Evolutionary conservation across 192 early-diverging fungal genomes (phyloP), one percentile per base, ranked within the genome.

Genomic region (Linnemannia elongata): DNA sequence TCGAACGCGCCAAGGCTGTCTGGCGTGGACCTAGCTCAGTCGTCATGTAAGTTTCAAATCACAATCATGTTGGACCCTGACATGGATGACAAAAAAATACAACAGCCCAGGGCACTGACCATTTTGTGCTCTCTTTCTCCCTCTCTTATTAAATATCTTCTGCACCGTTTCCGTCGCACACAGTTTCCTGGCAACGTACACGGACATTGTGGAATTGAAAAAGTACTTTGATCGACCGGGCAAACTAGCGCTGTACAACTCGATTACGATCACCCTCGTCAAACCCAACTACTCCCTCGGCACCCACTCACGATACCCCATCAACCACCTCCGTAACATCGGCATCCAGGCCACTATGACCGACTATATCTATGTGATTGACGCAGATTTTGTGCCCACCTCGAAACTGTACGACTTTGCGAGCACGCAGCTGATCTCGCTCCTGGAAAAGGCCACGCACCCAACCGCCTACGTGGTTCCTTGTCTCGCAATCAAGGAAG

Each of bases 301-400:
- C 20, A 76, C 77, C 1, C 88, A 88, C 57, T 74, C 81, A 10
- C 79, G 88, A 33, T 92, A 92, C 68, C 92, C 92, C 13, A 92
- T 92, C 66, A 92, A 92, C 63, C 85, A 89, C 38, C 76, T 92
- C 15, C 75, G 92, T 13, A 92, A 92, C 38, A 69, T 92, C 30
- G 92, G 88, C 47, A 88, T 90, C 41, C 68, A 69, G 15, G 79
- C 88, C 15, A 60, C 90, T 6, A 55, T 49, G 3, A 90, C 92
- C 5, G 84, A 88, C 22, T 91, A 90, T 76, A 83, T 90, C 6
- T 88, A 89, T 80, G 90, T 92, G 35, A 89, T 92, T 39, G 92
- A 92, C 68, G 92, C 92, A 22, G 92, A 92, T 49, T 92, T 92
- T 69, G 85, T 90, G 30, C 92, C 92, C 13, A 86, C 88, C 6